phyloP scores from a whole-genome alignment of 1,139 yeast genomes.

The Yamadazyma membranifaciens region DNA sequence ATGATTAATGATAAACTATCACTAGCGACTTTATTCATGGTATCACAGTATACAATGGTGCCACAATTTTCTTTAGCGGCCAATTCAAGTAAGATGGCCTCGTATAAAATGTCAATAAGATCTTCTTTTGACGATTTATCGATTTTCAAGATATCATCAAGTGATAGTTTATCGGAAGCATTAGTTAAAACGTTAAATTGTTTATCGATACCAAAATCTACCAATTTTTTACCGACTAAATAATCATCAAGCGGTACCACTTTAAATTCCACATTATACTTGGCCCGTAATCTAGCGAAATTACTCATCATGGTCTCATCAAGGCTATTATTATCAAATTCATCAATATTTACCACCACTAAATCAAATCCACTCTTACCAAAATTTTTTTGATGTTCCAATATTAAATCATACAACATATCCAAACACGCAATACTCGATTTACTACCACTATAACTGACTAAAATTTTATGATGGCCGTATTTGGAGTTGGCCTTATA shows the following conservation, averaged over 20 bases:
- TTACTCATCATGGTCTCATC: slow-evolving; percentile 18
- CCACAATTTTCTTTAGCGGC: slow-evolving; percentile 49
- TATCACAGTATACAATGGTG: slow-evolving; percentile 68
- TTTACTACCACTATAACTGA: slow-evolving; percentile 64
- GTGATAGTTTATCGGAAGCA: slow-evolving; percentile 9
- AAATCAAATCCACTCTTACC: slow-evolving; percentile 71
- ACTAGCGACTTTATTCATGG: slow-evolving; percentile 83
- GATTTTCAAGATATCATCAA: slow-evolving; percentile 30
- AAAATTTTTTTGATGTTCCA: slow-evolving; percentile 65
- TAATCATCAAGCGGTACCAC: slow-evolving; percentile 23
- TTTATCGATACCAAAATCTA: slow-evolving; percentile 25
- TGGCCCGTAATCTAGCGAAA: slow-evolving; percentile 20
- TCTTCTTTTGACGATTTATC: slow-evolving; percentile 67
- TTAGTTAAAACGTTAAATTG: slow-evolving; percentile 26
- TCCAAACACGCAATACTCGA: slow-evolving; percentile 71
- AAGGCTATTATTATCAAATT: slow-evolving; percentile 20
- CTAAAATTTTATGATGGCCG: slow-evolving; percentile 45
- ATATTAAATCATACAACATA: slow-evolving; percentile 58
- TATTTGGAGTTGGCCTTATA: slow-evolving; percentile 53
- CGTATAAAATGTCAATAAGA: slow-evolving; percentile 47
- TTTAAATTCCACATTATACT: slow-evolving; percentile 34
- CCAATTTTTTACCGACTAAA: slow-evolving; percentile 23
- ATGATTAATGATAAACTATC: slow-evolving; percentile 76
- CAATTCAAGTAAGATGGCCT: slow-evolving; percentile 45
- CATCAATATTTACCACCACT: slow-evolving; percentile 53